These are phyloP conservation scores for Ceratobasidium sp. DNA, from an alignment of 1,284 basidiomycete species.

Conservation along the genomic window DNA sequence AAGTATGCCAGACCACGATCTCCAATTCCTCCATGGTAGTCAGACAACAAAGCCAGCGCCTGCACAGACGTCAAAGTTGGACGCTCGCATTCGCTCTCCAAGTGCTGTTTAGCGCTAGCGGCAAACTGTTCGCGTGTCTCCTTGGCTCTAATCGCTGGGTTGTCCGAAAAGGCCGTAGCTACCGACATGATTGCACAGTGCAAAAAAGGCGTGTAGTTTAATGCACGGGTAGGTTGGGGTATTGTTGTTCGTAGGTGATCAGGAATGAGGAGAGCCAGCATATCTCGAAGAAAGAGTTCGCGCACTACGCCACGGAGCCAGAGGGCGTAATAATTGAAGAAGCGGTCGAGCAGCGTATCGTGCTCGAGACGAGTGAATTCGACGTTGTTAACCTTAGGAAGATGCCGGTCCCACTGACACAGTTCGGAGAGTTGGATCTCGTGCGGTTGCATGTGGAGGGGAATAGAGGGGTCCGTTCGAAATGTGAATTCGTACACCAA, in stretches of 20 bases:
- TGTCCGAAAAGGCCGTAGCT: slow-evolving; percentile 64
- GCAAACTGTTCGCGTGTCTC: slow-evolving; percentile 61
- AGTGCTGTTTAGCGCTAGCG: slow-evolving; percentile 60
- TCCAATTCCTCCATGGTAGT: slow-evolving; percentile 60
- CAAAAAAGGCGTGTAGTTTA: slow-evolving; percentile 72
- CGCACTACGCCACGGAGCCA: slow-evolving; percentile 61
- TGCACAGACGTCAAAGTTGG: slow-evolving; percentile 67
- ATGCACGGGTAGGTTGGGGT: slow-evolving; percentile 55
- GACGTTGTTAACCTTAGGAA: not conserved
- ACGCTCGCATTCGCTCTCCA: slow-evolving; percentile 63
- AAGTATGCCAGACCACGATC: slow-evolving; percentile 49
- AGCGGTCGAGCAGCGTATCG: slow-evolving; percentile 57
- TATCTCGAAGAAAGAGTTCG: slow-evolving; percentile 65
- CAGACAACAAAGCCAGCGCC: slow-evolving; percentile 63
- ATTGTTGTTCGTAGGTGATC: not conserved
- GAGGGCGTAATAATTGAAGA: slow-evolving; percentile 66
- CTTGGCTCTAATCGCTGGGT: slow-evolving; percentile 59
- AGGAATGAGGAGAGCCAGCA: slow-evolving; percentile 51
- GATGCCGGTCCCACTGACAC: slow-evolving; percentile 24
- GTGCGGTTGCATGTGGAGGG: slow-evolving; percentile 19
- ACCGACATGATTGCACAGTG: slow-evolving; percentile 71
- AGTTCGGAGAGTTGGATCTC: slow-evolving; percentile 15
- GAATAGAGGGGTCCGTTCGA: slow-evolving; percentile 9
- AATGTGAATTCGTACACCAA: slow-evolving; percentile 18
- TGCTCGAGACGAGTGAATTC: slow-evolving; percentile 45